Evolutionary conservation across 768 basidiomycete genomes (phyloP), one percentile per base, ranked within the genome.

Genomic region (Mycena galopus): DNA sequence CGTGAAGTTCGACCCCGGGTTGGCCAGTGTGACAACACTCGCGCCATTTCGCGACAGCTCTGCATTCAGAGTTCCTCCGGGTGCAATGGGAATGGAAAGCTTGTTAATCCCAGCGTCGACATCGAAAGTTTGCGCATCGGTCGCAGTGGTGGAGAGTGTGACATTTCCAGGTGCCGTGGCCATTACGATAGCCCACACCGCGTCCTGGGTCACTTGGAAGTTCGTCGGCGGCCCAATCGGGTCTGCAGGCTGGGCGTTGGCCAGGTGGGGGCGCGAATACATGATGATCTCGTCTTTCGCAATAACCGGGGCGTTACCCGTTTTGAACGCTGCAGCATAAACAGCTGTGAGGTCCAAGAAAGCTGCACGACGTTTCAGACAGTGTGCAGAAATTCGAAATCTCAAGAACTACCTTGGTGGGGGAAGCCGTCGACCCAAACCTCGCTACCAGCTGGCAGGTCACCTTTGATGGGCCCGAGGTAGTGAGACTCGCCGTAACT

Each of bases 391-490:
- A 71, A 71, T 47, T 51, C 55, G 74, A 35, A 67, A 72, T 23
- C 42, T 53, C 61, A 68, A 66, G 51, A 77, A 78, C 73, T 64
- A 84, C 86, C 86, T 44, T 84, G 84, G 75, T 91, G 90, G 69
- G 88, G 80, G 79, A 91, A 89, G 0, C 92, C 92, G 75, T 92
- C 78, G 7, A 92, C 92, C 93, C 93, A 94, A 9, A 86, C 86
- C 73, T 93, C 87, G 62, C 91, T 92, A 78, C 89, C 86, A 57
- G 86, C 81, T 3, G 94, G 94, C 77, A 93, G 90, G 30, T 84
- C 88, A 12, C 93, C 92, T 73, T 91, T 88, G 76, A 94, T 89
- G 3, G 95, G 94, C 17, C 92, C 93, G 58, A 96, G 83, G 79
- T 96, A 96, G 77, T 94, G 92, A 4, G 91, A 92, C 78, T 93